Conservation (phyloP, 163 green algal species). For the Chlamydomonas reinhardtii region DNA sequence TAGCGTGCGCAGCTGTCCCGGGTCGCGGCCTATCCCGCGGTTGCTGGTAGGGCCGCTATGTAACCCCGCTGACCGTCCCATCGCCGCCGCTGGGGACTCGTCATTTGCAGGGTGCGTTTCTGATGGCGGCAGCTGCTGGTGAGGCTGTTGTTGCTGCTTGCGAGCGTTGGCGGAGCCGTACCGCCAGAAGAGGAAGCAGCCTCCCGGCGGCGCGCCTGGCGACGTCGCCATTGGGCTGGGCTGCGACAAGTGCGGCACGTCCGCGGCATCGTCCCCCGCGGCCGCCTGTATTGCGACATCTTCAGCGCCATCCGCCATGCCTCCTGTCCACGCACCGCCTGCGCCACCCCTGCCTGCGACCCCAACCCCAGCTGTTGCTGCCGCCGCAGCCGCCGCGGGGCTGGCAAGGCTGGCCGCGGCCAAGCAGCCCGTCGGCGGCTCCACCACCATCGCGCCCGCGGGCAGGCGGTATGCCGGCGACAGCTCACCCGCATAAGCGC, state of each 20-base stretch:
- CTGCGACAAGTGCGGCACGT: not conserved
- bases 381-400: not conserved
- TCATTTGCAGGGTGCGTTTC: not conserved
- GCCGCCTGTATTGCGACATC: too few species aligned
- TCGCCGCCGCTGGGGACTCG: too few species aligned
- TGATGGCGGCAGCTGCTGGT: not conserved
- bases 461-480: constrained; percentile 6
- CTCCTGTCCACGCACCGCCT: too few species aligned
- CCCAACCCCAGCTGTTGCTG: not conserved
- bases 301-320: too few species aligned
- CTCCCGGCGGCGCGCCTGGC: not conserved
- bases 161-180: constrained; percentile 4
- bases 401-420: constrained; percentile 22
- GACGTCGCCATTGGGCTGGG: not conserved
- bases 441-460: constrained; percentile 6
- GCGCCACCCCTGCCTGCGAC: too few species aligned
- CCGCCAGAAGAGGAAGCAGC: constrained; percentile 35
- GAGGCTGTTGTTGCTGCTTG: not conserved
- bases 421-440: constrained; percentile 14
- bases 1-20: too few species aligned
- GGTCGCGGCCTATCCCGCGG: too few species aligned
- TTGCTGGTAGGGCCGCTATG: too few species aligned
- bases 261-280: too few species aligned
- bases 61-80: too few species aligned
- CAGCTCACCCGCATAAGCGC: not conserved